A percentile compares a stretch with the other conserved stretches of the same genome.
Evolutionary conservation across 2,329 filamentous ascomycete species (phyloP).

Genomic region (Verticillium isaacii): DNA sequence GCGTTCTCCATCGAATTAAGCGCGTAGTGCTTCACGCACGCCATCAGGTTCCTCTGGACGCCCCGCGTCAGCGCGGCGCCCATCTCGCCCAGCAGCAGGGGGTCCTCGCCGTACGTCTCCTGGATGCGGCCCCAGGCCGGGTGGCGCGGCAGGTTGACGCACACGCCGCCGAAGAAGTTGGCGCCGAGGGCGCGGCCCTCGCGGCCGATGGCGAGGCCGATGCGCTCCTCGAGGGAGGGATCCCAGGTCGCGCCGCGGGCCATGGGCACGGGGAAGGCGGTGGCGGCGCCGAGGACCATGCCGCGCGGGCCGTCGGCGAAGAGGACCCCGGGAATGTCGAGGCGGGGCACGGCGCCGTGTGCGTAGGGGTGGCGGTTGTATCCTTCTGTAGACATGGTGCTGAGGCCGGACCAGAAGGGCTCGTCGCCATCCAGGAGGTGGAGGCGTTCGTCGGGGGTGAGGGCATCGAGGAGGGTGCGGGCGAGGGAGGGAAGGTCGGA

Average conservation of each 20-base stretch:
- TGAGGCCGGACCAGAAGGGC: neutral
- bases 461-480: neutral
- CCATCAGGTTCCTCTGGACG: conserved; percentile 16
- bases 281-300: conserved; percentile 10
- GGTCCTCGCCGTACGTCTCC: conserved; percentile 17
- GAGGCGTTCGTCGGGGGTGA: neutral
- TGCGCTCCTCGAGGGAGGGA: conserved; percentile 9
- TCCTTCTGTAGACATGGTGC: neutral
- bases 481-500: neutral
- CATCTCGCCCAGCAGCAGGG: conserved; percentile 14
- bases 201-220: conserved; percentile 15
- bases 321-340: conserved; percentile 11
- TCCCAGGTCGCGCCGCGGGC: conserved; percentile 18
- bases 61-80: conserved; percentile 12
- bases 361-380: neutral
- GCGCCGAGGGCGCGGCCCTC: conserved; percentile 14
- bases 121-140: conserved; percentile 18
- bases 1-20: conserved; percentile 19
- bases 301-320: conserved; percentile 15
- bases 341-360: conserved; percentile 10
- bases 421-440: neutral
- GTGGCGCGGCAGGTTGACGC: conserved; percentile 17
- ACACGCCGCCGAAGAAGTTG: conserved; percentile 16
- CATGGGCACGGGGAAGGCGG: conserved; percentile 14
- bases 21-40: conserved; percentile 17